These are phyloP conservation scores for Monosporascus ibericus DNA, from an alignment of 2,329 filamentous ascomycete species.

Conservation along the genomic window DNA sequence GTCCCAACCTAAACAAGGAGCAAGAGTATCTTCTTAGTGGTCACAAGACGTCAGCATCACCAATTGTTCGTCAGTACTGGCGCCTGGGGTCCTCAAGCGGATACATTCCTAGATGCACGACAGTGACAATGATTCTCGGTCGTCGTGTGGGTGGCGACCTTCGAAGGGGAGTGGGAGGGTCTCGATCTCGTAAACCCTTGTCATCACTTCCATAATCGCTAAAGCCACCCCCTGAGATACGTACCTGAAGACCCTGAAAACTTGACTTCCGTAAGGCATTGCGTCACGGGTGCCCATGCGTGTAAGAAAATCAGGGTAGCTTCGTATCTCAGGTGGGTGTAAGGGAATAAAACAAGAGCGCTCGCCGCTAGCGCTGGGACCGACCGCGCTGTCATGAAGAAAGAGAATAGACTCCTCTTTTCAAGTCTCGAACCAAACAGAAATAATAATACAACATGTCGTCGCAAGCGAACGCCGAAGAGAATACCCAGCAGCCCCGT, in stretches of 20 bases:
- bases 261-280: slow-evolving; percentile 1
- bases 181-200: neutral
- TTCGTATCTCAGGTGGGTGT: slow-evolving; percentile 1
- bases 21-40: no score
- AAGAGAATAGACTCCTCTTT: neutral
- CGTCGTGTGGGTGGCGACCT: neutral
- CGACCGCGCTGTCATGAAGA: neutral
- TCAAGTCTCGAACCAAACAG: neutral
- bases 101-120: neutral
- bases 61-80: no score
- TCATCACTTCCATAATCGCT: neutral
- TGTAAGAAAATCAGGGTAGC: slow-evolving; percentile 6
- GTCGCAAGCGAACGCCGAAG: slow-evolving; percentile 7
- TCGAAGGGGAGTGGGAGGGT: neutral
- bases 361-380: slow-evolving; percentile 1
- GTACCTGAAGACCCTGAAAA: neutral
- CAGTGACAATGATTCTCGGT: neutral
- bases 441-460: slow-evolving; percentile 8
- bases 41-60: no score
- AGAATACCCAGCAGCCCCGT: slow-evolving; percentile 6
- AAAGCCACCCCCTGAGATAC: neutral
- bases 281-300: slow-evolving; percentile 11
- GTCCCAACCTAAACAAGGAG: neutral
- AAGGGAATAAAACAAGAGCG: slow-evolving; percentile 16
- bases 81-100: no score